A percentile compares a stretch with the other conserved stretches of the same genome.
phyloP scores from a whole-genome alignment of 352 stramenopile genomes.

The Pythium monospermum region DNA sequence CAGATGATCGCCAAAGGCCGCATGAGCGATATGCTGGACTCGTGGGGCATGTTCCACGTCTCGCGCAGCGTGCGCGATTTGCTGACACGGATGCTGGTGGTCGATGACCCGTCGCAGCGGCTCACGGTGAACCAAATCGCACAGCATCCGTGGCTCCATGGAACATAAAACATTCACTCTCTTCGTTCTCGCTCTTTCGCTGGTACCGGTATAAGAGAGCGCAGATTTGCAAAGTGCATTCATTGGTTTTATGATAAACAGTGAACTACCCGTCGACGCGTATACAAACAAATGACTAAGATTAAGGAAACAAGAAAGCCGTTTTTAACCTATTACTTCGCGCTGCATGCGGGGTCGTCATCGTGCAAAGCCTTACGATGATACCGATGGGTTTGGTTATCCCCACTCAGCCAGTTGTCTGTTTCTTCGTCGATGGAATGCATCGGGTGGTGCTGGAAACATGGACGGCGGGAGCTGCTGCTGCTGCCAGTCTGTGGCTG shows the following conservation, averaged over 20 bases:
- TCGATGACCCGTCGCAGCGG: slow-evolving; percentile 67
- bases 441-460: slow-evolving; percentile 46
- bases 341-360: too few relatives aligned
- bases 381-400: slow-evolving; percentile 13
- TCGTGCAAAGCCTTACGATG: too few relatives aligned
- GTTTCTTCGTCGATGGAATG: slow-evolving; percentile 35
- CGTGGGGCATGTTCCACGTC: slow-evolving; percentile 81
- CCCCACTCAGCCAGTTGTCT: slow-evolving; percentile 53
- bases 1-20: slow-evolving; percentile 80
- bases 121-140: slow-evolving; percentile 82
- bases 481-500: slow-evolving; percentile 2
- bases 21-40: slow-evolving; percentile 83
- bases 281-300: too few relatives aligned
- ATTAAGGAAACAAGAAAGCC: too few relatives aligned
- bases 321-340: too few relatives aligned
- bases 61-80: slow-evolving; percentile 68
- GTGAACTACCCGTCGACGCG: too few relatives aligned
- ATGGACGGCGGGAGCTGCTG: slow-evolving; percentile 65
- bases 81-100: slow-evolving; percentile 73
- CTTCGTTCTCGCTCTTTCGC: too few relatives aligned
- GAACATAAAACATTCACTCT: slow-evolving; percentile 32
- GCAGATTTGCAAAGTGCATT: too few relatives aligned
- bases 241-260: too few relatives aligned
- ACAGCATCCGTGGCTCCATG: slow-evolving; percentile 76
- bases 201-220: too few relatives aligned